Evolutionary conservation across 306 rosid genomes (phyloP).

Genomic region (Prosopis cineraria): DNA sequence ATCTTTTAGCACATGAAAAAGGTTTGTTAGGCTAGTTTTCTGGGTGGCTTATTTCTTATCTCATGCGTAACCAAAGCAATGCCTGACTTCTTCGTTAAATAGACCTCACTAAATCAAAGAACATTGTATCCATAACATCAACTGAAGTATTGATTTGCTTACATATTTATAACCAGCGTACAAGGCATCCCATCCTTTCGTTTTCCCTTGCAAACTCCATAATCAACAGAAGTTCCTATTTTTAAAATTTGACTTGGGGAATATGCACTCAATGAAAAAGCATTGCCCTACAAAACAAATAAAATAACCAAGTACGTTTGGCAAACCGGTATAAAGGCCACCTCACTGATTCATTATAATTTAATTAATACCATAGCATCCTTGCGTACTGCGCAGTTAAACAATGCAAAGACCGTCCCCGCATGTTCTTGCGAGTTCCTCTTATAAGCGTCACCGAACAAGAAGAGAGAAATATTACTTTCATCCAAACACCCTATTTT

Average conservation of each 20-base stretch:
- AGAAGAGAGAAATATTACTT: conserved; percentile 64
- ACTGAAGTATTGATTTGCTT: not conserved
- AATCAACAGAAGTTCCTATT: conserved; percentile 87
- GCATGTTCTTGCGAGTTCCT: conserved; percentile 56
- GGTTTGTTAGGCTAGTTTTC: conserved; percentile 1
- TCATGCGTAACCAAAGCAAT: not conserved
- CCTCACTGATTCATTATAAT: not conserved
- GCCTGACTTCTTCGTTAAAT: not conserved
- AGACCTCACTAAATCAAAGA: not conserved
- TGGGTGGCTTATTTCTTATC: not conserved
- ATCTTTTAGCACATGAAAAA: not conserved
- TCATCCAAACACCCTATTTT: conserved; percentile 82
- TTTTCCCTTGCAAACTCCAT: conserved; percentile 84
- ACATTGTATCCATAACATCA: not conserved
- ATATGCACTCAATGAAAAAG: conserved; percentile 78
- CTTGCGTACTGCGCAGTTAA: conserved; percentile 75
- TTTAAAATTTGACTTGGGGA: conserved; percentile 67
- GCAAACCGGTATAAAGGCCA: not conserved
- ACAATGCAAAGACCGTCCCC: conserved; percentile 72
- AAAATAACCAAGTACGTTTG: not conserved
- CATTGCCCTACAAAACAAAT: conserved; percentile 63
- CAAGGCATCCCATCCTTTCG: conserved; percentile 82
- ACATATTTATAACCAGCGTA: conserved; percentile 63
- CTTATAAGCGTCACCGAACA: conserved; percentile 92
- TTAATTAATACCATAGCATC: conserved; percentile 60